Conservation (phyloP, 2,329 filamentous ascomycete species). For the Microsporum canis region DNA sequence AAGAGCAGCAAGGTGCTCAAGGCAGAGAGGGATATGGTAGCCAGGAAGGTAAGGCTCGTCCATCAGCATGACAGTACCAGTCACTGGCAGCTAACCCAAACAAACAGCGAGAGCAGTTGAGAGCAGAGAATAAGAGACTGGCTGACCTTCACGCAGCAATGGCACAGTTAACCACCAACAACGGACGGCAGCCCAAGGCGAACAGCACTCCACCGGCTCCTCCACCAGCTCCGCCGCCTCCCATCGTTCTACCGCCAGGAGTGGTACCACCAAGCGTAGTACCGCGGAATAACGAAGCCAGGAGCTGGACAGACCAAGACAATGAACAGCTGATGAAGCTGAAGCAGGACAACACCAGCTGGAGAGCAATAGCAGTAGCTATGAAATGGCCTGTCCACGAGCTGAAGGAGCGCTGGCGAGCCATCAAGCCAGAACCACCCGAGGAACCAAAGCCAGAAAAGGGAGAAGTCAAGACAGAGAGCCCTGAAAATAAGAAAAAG, state of each 20-base stretch:
- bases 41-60: slow-evolving; percentile 13
- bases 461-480: slow-evolving; percentile 4
- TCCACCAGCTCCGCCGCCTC: neutral
- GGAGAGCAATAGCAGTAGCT: slow-evolving; percentile 18
- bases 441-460: slow-evolving; percentile 4
- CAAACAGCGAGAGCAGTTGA: slow-evolving; percentile 2
- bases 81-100: neutral
- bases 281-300: neutral
- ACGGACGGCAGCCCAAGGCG: neutral
- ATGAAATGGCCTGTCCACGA: slow-evolving; percentile 19
- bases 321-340: slow-evolving; percentile 16
- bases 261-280: neutral
- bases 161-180: neutral
- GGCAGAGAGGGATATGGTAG: slow-evolving; percentile 12
- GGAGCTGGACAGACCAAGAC: slow-evolving; percentile 17
- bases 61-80: neutral
- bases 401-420: slow-evolving; percentile 19
- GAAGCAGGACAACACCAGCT: slow-evolving; percentile 15
- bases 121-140: slow-evolving; percentile 7
- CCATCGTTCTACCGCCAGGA: neutral
- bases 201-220: neutral
- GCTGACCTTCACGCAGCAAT: neutral
- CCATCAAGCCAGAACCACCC: slow-evolving; percentile 8
- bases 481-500: neutral
- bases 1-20: slow-evolving; percentile 16